A percentile compares a stretch with the other conserved stretches of the same genome.
Conservation (phyloP, 257 asterid species). For the Apocynum venetum region DNA sequence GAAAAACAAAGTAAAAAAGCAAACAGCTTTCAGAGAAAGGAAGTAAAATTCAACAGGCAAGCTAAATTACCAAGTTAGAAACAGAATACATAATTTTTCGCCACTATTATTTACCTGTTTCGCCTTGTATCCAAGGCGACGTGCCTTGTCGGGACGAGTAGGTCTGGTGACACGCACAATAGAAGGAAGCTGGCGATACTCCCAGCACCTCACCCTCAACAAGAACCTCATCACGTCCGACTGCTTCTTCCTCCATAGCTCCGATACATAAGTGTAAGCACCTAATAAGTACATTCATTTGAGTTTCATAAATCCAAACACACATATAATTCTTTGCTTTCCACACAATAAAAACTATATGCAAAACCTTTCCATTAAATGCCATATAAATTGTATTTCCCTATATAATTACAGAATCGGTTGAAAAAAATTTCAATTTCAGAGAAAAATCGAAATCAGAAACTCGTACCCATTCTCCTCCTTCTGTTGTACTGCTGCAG, state of each 20-base stretch:
- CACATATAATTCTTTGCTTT: neutral
- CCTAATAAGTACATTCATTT: neutral
- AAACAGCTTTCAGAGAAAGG: neutral
- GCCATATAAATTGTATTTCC: neutral
- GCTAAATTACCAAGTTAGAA: neutral
- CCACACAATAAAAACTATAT: too few relatives aligned
- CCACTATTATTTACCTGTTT: constrained; percentile 15
- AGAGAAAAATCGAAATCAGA: neutral
- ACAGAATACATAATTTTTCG: neutral
- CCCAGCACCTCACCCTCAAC: constrained; percentile 27
- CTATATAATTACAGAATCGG: too few relatives aligned
- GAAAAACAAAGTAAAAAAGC: neutral
- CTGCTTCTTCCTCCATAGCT: constrained; percentile 30
- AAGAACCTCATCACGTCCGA: constrained; percentile 25
- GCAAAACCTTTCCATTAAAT: neutral
- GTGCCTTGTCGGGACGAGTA: constrained; percentile 29
- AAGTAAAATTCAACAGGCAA: neutral
- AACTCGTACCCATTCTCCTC: neutral
- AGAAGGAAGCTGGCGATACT: constrained; percentile 29
- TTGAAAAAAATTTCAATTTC: too few relatives aligned
- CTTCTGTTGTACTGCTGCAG: neutral
- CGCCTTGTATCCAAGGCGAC: constrained; percentile 25
- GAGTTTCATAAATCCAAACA: neutral
- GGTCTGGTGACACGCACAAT: constrained; percentile 23
- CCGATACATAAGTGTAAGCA: constrained; percentile 22